These are phyloP conservation scores for Cornus florida DNA, from an alignment of 148 eudicot genomes.

Conservation along the genomic window DNA sequence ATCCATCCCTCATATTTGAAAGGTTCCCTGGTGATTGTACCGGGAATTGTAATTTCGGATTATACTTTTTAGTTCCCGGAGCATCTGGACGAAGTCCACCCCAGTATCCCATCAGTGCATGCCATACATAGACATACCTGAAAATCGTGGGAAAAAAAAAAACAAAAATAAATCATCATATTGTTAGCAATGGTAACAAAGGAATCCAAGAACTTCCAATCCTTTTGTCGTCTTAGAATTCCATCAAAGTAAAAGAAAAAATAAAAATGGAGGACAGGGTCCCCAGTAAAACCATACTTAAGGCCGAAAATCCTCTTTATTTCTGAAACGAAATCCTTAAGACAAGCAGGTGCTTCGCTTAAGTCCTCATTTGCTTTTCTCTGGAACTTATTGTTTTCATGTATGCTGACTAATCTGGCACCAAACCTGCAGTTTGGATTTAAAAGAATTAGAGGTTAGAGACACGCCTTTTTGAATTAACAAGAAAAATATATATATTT, in stretches of 20 bases:
- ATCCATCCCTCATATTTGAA: conserved; percentile 26
- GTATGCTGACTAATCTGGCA: conserved; percentile 34
- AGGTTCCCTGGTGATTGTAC: conserved; percentile 37
- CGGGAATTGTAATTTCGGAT: conserved; percentile 26
- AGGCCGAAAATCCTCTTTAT: conserved; percentile 37
- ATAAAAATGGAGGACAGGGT: not conserved
- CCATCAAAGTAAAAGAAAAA: not conserved
- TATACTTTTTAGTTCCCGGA: conserved; percentile 27
- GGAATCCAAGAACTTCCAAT: not conserved
- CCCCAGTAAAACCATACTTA: conserved; percentile 17
- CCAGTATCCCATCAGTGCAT: conserved; percentile 47
- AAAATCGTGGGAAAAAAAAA: not conserved
- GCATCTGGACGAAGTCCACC: conserved; percentile 41
- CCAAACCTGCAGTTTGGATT: conserved; percentile 31
- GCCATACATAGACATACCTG: conserved; percentile 51
- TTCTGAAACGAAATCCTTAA: conserved; percentile 36
- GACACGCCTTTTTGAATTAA: not conserved
- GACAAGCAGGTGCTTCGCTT: conserved; percentile 13
- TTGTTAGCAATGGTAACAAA: not conserved
- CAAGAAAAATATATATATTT: not conserved
- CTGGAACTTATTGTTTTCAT: conserved; percentile 39
- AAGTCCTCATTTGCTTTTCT: conserved; percentile 9
- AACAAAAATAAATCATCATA: not conserved
- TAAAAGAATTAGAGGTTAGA: conserved; percentile 7
- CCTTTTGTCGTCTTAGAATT: not conserved